These are phyloP conservation scores for Sindora glabra DNA, from an alignment of 306 rosid genomes.

Conservation along the genomic window DNA sequence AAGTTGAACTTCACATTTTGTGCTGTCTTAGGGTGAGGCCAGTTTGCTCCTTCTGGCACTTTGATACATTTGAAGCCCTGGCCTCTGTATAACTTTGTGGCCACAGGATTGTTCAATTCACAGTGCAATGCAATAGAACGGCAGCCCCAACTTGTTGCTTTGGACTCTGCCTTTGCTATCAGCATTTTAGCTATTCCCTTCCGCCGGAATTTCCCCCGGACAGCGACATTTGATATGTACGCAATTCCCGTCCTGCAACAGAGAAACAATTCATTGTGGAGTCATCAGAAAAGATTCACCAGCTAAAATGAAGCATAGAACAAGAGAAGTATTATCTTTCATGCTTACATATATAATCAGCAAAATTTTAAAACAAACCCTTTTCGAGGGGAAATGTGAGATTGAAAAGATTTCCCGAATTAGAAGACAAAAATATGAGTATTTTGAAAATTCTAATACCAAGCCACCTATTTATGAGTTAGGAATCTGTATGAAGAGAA, in stretches of 20 bases:
- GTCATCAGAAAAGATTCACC: neutral
- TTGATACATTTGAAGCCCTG: constrained; percentile 74
- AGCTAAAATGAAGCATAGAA: neutral
- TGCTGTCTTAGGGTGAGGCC: constrained; percentile 94
- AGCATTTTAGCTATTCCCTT: constrained; percentile 83
- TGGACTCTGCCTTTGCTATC: constrained; percentile 75
- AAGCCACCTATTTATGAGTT: no score
- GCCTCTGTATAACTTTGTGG: constrained; percentile 66
- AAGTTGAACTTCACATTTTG: constrained; percentile 64
- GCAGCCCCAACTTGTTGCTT: constrained; percentile 89
- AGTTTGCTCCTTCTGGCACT: constrained; percentile 89
- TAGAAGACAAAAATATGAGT: no score
- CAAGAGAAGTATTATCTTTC: neutral
- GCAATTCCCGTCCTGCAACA: constrained; percentile 96
- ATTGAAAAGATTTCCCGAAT: no score
- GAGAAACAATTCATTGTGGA: neutral
- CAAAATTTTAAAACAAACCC: no score
- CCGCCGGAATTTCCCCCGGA: constrained; percentile 65
- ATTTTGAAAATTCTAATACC: no score
- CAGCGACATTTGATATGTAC: constrained; percentile 91
- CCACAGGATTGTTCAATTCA: constrained; percentile 70
- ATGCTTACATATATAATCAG: neutral
- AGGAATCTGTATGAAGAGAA: no score
- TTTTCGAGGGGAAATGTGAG: no score
- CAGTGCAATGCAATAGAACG: constrained; percentile 87